Evolutionary conservation across 805 yeast species (phyloP).

Genomic region (Citeromyces nyonsensis): DNA sequence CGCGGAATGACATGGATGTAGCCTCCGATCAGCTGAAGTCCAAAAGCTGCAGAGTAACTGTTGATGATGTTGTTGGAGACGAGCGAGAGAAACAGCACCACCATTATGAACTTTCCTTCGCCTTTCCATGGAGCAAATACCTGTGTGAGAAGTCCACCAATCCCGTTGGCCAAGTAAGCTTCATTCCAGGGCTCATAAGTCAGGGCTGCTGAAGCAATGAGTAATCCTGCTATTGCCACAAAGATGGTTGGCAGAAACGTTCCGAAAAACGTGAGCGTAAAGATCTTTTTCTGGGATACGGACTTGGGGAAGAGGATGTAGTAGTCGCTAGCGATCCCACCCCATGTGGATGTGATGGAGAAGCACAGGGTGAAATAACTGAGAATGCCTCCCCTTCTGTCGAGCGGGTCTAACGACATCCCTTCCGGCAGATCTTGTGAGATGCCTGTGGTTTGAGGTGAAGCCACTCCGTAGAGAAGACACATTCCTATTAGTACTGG

Average conservation of each 20-base stretch:
- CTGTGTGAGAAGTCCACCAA: slow-evolving; percentile 60
- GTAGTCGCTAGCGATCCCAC: slow-evolving; percentile 75
- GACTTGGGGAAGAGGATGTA: slow-evolving; percentile 68
- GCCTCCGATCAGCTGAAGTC: slow-evolving; percentile 48
- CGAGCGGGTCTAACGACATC: slow-evolving; percentile 6
- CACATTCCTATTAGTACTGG: slow-evolving; percentile 58
- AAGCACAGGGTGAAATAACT: slow-evolving; percentile 61
- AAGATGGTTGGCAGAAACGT: slow-evolving; percentile 58
- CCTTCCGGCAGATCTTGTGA: slow-evolving; percentile 16
- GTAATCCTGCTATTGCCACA: slow-evolving; percentile 60
- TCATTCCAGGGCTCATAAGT: slow-evolving; percentile 38
- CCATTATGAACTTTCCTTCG: slow-evolving; percentile 63
- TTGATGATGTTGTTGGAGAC: slow-evolving; percentile 74
- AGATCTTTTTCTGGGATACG: slow-evolving; percentile 38
- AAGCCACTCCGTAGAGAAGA: slow-evolving; percentile 47
- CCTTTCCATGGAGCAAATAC: slow-evolving; percentile 62
- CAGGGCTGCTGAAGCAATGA: slow-evolving; percentile 54
- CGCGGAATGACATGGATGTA: slow-evolving; percentile 50
- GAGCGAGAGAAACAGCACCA: slow-evolving; percentile 55
- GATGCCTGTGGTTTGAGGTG: slow-evolving; percentile 19
- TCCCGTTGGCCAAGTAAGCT: slow-evolving; percentile 41
- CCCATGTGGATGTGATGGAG: slow-evolving; percentile 82
- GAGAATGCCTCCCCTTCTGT: slow-evolving; percentile 52
- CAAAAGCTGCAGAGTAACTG: slow-evolving; percentile 69
- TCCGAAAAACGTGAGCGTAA: slow-evolving; percentile 47